phyloP scores from a whole-genome alignment of 169 alveolate genomes.

The Babesia bovis region DNA sequence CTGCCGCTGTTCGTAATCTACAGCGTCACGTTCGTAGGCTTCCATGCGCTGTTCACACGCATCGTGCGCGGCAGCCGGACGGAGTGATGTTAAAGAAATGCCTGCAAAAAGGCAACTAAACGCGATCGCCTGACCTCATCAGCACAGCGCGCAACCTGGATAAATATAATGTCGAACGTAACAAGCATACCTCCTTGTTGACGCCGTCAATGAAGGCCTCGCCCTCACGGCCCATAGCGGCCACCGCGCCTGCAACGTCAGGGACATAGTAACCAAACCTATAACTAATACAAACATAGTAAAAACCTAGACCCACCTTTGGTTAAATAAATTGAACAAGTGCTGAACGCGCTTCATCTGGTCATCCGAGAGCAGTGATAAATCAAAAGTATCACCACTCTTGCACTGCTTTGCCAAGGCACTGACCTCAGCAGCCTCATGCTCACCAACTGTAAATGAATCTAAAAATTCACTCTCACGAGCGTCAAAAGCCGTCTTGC shows the following conservation, averaged over 20 bases:
- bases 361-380: conserved; percentile 35
- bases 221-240: conserved; percentile 28
- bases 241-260: conserved; percentile 32
- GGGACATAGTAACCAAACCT: conserved; percentile 64
- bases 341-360: conserved; percentile 25
- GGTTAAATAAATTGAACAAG: conserved; percentile 13
- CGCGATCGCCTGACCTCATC: conserved; percentile 7
- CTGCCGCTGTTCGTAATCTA: conserved; percentile 53
- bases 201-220: conserved; percentile 24
- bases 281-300: not conserved
- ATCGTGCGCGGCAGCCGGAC: conserved; percentile 8
- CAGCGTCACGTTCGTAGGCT: conserved; percentile 32
- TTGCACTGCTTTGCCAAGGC: conserved; percentile 48
- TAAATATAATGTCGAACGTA: not conserved
- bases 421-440: conserved; percentile 49
- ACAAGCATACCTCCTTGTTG: conserved; percentile 28
- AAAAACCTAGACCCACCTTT: not conserved
- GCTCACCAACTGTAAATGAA: conserved; percentile 46
- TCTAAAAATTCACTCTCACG: conserved; percentile 53
- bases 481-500: conserved; percentile 39
- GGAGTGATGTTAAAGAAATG: conserved; percentile 8
- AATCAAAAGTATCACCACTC: conserved; percentile 31
- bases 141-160: conserved; percentile 30
- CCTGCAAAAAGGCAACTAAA: conserved; percentile 6
- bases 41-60: conserved; percentile 43